Percentiles rank a stretch among this genome's conserved stretches.
phyloP scores from a whole-genome alignment of 2,329 filamentous ascomycete genomes.

The Curvularia spicifera region DNA sequence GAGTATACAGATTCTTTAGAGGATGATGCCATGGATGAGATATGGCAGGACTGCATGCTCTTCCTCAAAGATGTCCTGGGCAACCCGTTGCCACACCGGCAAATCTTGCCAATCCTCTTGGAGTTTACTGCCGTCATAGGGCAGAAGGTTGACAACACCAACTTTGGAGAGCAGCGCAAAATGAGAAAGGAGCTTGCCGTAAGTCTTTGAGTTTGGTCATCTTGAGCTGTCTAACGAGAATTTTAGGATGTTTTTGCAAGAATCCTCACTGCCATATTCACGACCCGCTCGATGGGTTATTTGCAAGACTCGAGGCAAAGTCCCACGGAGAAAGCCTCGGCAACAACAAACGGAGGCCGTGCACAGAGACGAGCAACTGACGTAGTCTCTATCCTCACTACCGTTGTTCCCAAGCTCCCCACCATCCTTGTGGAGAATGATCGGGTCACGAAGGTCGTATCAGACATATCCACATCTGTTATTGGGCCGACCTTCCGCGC shows the following conservation, averaged over 20 bases:
- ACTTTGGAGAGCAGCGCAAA: conserved; percentile 90
- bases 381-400: conserved; percentile 78
- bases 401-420: conserved; percentile 78
- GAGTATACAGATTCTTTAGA: conserved; percentile 90
- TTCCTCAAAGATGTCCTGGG: conserved; percentile 89
- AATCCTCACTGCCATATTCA: conserved; percentile 91
- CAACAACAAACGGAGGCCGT: conserved; percentile 46
- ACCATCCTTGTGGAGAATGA: conserved; percentile 87
- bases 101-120: conserved; percentile 82
- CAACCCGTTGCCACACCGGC: conserved; percentile 93
- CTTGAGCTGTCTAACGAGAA: conserved; percentile 7
- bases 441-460: conserved; percentile 77
- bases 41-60: conserved; percentile 91
- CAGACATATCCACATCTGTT: conserved; percentile 81
- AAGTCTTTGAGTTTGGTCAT: conserved; percentile 49
- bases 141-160: conserved; percentile 96
- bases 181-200: conserved; percentile 91
- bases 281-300: conserved; percentile 79
- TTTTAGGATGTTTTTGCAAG: conserved; percentile 83
- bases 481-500: conserved; percentile 82
- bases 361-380: conserved; percentile 59
- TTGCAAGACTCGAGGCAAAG: conserved; percentile 61
- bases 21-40: conserved; percentile 97
- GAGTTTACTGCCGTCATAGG: conserved; percentile 90
- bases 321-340: conserved; percentile 27